These are phyloP conservation scores for Mrakia blollopis DNA, from an alignment of 768 basidiomycete species.

Conservation along the genomic window DNA sequence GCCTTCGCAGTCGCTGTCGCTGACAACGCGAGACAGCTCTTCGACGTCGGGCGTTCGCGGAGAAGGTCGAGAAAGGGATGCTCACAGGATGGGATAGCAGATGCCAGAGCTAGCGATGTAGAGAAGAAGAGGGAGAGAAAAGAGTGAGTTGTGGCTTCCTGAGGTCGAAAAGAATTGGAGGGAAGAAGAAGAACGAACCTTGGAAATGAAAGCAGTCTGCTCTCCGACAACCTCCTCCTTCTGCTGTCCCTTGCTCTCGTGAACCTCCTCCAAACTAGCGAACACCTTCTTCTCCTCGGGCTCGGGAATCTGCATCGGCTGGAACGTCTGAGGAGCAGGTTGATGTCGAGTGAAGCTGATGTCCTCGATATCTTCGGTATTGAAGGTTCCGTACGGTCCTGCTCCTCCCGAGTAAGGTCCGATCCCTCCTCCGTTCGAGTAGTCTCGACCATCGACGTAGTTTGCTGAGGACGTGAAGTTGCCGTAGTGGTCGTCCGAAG, in stretches of 20 bases:
- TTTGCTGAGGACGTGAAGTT: neutral
- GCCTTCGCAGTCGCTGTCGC: neutral
- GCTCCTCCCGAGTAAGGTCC: neutral
- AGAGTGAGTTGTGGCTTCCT: neutral
- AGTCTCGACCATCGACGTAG: constrained; percentile 1
- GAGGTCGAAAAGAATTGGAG: neutral
- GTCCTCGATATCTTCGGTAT: constrained; percentile 23
- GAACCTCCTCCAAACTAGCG: neutral
- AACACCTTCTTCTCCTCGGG: neutral
- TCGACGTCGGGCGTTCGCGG: neutral
- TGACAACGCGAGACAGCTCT: no score
- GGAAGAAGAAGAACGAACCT: constrained; percentile 6
- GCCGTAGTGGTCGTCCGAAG: neutral
- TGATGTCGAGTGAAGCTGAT: neutral
- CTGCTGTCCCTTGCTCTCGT: neutral
- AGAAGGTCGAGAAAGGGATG: neutral
- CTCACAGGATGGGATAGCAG: constrained; percentile 23
- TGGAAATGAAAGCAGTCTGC: constrained; percentile 30
- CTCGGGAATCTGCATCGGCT: neutral
- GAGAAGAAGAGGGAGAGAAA: neutral
- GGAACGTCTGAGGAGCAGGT: neutral
- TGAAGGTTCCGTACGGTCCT: constrained; percentile 18
- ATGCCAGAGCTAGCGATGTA: constrained; percentile 11
- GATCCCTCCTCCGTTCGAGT: constrained; percentile 8
- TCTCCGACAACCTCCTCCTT: constrained; percentile 7